Conservation (phyloP, 2,329 filamentous ascomycete genomes). For the Neonectria faginata region DNA sequence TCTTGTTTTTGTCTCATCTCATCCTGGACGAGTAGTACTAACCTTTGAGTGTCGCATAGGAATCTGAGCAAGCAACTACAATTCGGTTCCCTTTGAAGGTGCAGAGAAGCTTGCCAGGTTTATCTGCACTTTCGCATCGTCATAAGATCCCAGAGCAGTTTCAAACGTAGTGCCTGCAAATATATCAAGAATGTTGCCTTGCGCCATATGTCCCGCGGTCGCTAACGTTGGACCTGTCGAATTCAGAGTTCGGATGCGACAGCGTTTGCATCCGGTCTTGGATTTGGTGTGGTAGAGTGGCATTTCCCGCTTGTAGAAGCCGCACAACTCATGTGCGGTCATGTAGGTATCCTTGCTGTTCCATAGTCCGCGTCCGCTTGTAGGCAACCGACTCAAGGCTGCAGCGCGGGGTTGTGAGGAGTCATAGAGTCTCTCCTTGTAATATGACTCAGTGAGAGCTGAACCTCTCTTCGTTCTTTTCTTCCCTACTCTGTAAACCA, state of each 20-base stretch:
- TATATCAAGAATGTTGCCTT: too few relatives aligned
- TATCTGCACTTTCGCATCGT: slow-evolving; percentile 64
- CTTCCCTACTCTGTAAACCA: too few relatives aligned
- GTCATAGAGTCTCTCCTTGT: too few relatives aligned
- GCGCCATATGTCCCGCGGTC: too few relatives aligned
- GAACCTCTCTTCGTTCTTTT: too few relatives aligned
- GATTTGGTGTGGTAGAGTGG: slow-evolving; percentile 48
- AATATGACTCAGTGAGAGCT: too few relatives aligned
- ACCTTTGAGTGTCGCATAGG: slow-evolving; percentile 62
- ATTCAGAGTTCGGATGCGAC: slow-evolving; percentile 9
- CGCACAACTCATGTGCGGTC: background rate
- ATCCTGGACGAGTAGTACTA: too few relatives aligned
- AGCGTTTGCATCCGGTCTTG: slow-evolving; percentile 46
- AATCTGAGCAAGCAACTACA: slow-evolving; percentile 90
- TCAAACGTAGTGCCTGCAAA: too few relatives aligned
- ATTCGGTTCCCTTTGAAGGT: slow-evolving; percentile 77
- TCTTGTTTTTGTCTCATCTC: too few relatives aligned
- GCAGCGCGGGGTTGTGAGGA: too few relatives aligned
- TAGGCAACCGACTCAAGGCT: background rate
- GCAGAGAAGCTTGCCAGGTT: slow-evolving; percentile 76
- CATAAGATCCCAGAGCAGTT: slow-evolving; percentile 4
- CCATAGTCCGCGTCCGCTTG: too few relatives aligned
- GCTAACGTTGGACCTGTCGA: too few relatives aligned
- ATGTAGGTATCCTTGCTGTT: background rate
- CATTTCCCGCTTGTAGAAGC: slow-evolving; percentile 24